phyloP scores from a whole-genome alignment of 768 basidiomycete genomes.

The Pisolithus tinctorius region DNA sequence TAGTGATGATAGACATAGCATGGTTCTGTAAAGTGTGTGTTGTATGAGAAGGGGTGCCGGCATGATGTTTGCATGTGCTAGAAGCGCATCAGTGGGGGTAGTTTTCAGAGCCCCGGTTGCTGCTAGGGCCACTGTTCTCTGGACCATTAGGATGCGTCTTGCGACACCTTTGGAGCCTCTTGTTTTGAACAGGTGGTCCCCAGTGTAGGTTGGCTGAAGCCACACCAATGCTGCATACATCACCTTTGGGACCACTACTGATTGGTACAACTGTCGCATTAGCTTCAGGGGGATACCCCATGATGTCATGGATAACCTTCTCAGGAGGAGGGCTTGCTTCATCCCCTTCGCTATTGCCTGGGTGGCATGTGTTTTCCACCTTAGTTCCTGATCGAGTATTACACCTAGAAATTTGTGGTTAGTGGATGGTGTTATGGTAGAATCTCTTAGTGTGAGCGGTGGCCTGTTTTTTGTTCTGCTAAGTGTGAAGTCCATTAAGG shows the following conservation, averaged over 20 bases:
- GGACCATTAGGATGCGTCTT: background rate
- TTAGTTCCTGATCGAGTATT: conserved; percentile 1
- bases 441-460: background rate
- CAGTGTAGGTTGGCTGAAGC: background rate
- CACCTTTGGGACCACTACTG: no score
- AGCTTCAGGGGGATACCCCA: no score
- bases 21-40: background rate
- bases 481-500: background rate
- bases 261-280: no score
- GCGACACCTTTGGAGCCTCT: background rate
- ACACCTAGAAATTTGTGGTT: conserved; percentile 1
- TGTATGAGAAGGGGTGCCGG: no score
- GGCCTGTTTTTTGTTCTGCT: background rate
- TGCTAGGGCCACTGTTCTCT: background rate
- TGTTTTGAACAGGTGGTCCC: background rate
- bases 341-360: background rate
- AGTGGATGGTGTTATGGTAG: background rate
- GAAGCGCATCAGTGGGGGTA: no score
- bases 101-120: background rate
- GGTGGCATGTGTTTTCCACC: background rate
- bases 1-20: no score
- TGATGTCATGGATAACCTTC: no score
- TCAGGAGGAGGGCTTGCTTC: background rate
- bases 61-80: no score
- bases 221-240: background rate